Evolutionary conservation across 192 early-diverging fungal species (phyloP).

Genomic region (Spizellomyces sp.): DNA sequence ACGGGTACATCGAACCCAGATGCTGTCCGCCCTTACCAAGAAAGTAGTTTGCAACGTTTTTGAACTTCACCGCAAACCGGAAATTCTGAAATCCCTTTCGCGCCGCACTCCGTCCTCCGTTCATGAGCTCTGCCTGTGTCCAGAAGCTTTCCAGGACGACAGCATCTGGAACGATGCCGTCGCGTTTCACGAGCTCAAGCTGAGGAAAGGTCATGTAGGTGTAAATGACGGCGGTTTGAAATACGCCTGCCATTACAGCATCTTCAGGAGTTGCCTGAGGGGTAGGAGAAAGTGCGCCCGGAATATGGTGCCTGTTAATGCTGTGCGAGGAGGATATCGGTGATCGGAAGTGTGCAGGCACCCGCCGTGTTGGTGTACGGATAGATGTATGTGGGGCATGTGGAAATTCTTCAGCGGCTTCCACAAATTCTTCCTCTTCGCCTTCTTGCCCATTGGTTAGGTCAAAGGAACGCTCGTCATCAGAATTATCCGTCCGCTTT

Average conservation of each 20-base stretch:
- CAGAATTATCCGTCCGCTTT: conserved; percentile 5
- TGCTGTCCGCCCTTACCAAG: not conserved
- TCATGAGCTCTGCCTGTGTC: conserved; percentile 48
- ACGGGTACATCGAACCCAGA: not conserved
- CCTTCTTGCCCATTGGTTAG: too few relatives aligned
- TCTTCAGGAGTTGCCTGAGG: conserved; percentile 9
- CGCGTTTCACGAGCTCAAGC: conserved; percentile 46
- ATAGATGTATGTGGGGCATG: too few relatives aligned
- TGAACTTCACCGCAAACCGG: conserved; percentile 39
- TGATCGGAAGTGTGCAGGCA: too few relatives aligned
- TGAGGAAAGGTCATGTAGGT: conserved; percentile 53
- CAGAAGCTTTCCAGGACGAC: conserved; percentile 46
- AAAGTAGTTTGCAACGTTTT: conserved; percentile 30
- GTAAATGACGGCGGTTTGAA: conserved; percentile 45
- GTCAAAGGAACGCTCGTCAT: not conserved
- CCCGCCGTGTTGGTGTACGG: too few relatives aligned
- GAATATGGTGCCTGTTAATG: conserved; percentile 12
- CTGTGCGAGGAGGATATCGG: too few relatives aligned
- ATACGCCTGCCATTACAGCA: conserved; percentile 34
- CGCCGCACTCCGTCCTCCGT: conserved; percentile 9
- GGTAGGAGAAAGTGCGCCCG: conserved; percentile 3
- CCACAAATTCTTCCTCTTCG: too few relatives aligned
- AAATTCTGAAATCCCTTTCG: conserved; percentile 25
- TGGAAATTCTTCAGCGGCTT: too few relatives aligned
- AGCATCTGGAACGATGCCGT: conserved; percentile 43